These are phyloP conservation scores for Cairneyella variabilis DNA, from an alignment of 495 filamentous ascomycete species.

Conservation along the genomic window DNA sequence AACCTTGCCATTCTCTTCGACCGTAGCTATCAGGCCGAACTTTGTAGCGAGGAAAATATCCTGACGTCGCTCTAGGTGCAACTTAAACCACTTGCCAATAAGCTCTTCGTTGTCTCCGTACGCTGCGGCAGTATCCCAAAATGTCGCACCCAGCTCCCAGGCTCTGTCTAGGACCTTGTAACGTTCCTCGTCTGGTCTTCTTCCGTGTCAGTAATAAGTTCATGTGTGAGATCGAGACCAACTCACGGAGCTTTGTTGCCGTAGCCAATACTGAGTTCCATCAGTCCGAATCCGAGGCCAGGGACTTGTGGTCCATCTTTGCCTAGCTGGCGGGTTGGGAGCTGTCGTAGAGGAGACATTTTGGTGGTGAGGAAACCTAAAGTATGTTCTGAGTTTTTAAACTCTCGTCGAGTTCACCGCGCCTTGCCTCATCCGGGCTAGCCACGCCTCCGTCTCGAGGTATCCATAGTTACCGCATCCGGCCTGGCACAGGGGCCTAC, in stretches of 20 bases:
- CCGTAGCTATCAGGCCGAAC: conserved; percentile 30
- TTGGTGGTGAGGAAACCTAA: not conserved
- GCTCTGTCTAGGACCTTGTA: conserved; percentile 40
- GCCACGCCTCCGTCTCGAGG: no score
- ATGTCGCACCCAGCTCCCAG: conserved; percentile 45
- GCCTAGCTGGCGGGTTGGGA: conserved; percentile 42
- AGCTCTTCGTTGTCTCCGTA: no score
- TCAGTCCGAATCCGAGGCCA: conserved; percentile 52
- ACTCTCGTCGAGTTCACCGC: no score
- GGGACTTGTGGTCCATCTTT: conserved; percentile 49
- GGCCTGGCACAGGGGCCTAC: no score
- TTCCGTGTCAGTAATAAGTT: conserved; percentile 1
- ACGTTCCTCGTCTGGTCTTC: conserved; percentile 32
- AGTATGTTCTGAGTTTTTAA: conserved; percentile 4
- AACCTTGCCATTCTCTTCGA: not conserved
- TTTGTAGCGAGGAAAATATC: conserved; percentile 49
- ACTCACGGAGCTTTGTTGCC: conserved; percentile 22
- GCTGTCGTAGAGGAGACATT: not conserved
- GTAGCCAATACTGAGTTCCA: conserved; percentile 47
- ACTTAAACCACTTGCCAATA: no score
- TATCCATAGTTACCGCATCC: no score
- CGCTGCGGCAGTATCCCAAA: no score
- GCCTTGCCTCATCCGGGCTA: no score
- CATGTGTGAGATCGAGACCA: not conserved
- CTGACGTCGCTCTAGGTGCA: not conserved